phyloP scores from a whole-genome alignment of 352 stramenopile species.

The Phytophthora tubulina region DNA sequence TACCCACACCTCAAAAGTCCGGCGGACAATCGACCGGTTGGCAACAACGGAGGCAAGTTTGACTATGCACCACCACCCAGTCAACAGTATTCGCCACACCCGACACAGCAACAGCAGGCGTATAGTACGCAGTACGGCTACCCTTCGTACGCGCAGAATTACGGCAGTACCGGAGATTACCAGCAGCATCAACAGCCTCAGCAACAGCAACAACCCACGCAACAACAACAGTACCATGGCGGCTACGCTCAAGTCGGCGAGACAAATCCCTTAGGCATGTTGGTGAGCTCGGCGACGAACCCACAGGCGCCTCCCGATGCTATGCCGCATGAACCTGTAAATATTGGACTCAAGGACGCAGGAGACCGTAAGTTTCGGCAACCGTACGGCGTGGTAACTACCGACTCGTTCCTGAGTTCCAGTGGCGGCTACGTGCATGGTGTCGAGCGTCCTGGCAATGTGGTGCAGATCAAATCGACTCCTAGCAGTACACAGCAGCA shows the following conservation, averaged over 20 bases:
- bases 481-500: constrained; percentile 49
- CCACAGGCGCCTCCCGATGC: constrained; percentile 42
- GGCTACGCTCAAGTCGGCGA: constrained; percentile 41
- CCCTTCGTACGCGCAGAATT: constrained; percentile 49
- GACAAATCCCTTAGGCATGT: constrained; percentile 57
- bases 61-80: constrained; percentile 31
- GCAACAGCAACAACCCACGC: constrained; percentile 32
- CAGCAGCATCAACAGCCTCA: constrained; percentile 43
- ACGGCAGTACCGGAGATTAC: constrained; percentile 40
- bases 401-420: constrained; percentile 47
- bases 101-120: constrained; percentile 42
- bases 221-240: constrained; percentile 48
- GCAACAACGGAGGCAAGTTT: constrained; percentile 39
- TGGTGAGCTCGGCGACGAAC: constrained; percentile 68
- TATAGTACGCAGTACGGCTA: constrained; percentile 48
- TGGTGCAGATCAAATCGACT: constrained; percentile 56
- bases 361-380: constrained; percentile 54
- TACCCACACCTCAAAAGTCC: constrained; percentile 43
- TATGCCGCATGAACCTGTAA: constrained; percentile 50
- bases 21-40: constrained; percentile 26
- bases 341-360: constrained; percentile 52
- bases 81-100: constrained; percentile 42
- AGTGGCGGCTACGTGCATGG: constrained; percentile 41
- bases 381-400: constrained; percentile 35
- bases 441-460: constrained; percentile 47